Conservation (phyloP, 169 alveolate species). For the Eimeria acervulina region DNA sequence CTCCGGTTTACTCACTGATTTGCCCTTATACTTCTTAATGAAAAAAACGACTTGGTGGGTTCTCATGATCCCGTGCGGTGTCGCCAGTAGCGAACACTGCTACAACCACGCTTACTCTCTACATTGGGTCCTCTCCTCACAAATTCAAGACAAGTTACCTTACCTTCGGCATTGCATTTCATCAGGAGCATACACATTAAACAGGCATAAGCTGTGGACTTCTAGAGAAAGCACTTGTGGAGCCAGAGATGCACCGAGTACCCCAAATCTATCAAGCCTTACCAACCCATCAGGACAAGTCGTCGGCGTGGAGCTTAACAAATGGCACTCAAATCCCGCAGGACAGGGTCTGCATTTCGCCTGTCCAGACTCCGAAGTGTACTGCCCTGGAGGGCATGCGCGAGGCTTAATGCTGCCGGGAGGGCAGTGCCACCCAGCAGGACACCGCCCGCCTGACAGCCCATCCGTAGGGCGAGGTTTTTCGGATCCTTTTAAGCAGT, state of each 20-base stretch:
- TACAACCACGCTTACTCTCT: neutral
- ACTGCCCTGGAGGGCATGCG: slow-evolving; percentile 68
- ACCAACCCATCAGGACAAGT: slow-evolving; percentile 58
- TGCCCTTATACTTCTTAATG: too few relatives aligned
- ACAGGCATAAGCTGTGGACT: neutral
- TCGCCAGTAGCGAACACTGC: neutral
- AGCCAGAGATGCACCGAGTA: neutral
- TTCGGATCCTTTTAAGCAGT: slow-evolving; percentile 54
- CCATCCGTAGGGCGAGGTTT: slow-evolving; percentile 63
- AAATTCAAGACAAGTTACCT: neutral
- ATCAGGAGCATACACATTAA: neutral
- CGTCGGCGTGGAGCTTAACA: slow-evolving; percentile 35
- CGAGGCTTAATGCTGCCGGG: slow-evolving; percentile 59
- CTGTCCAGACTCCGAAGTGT: slow-evolving; percentile 32
- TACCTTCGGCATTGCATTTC: neutral
- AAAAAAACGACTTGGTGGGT: neutral
- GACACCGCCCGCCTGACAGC: slow-evolving; percentile 51
- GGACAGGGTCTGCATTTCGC: slow-evolving; percentile 70
- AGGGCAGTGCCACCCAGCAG: slow-evolving; percentile 79
- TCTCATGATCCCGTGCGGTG: neutral
- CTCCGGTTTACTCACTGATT: neutral
- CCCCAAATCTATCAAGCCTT: neutral
- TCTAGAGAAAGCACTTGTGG: neutral
- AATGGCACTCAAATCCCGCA: slow-evolving; percentile 57
- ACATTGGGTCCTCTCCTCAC: neutral